Evolutionary conservation across 441 rosid species (phyloP), one percentile per base, ranked within the genome.

Genomic region (Eutrema salsugineum): DNA sequence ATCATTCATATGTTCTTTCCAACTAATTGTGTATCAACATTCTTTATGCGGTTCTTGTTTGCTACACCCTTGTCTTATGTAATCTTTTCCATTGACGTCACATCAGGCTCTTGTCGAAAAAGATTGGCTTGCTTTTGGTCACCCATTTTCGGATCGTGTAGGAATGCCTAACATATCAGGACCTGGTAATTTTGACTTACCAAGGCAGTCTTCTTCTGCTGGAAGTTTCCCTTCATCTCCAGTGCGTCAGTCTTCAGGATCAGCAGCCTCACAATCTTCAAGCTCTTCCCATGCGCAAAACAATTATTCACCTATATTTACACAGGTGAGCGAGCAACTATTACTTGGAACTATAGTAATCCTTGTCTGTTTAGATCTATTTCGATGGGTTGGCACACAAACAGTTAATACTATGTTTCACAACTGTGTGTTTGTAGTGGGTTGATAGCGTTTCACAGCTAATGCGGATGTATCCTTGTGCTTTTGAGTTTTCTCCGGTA

Each of bases 121-220:
- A 76, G 97, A 91, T 79, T 91, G 98, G 98, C 87, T 91, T 53
- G 97, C 97, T 70, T 94, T 91, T 85, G 97, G 98, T 50, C 98
- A 91, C 84, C 97, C 97, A 48, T 91, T 94, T 82, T 84, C 96
- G 39, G 97, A 94, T 75, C 98, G 97, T 36, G 68, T 86, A 65
- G 98, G 97, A 78, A 84, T 90, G 89, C 97, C 96, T 43, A 81
- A 79, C 64, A 73, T 86, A 62, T 80, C 89, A 48, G 91, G 94
- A 77, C 68, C 79, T 70, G 84, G 86, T 39, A 79, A 67, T 56
- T 67, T 73, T 56, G 98, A 94, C 53, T 84, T 89, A 66, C 68
- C 88, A 47, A 85, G 93, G 71, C 93, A 87, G 62, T 72, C 91
- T 78, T 88, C 96, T 63, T 77, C 80, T 53, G 27, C 27, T 35